These are phyloP conservation scores for Lupinus albus DNA, from an alignment of 306 rosid genomes.

Conservation along the genomic window DNA sequence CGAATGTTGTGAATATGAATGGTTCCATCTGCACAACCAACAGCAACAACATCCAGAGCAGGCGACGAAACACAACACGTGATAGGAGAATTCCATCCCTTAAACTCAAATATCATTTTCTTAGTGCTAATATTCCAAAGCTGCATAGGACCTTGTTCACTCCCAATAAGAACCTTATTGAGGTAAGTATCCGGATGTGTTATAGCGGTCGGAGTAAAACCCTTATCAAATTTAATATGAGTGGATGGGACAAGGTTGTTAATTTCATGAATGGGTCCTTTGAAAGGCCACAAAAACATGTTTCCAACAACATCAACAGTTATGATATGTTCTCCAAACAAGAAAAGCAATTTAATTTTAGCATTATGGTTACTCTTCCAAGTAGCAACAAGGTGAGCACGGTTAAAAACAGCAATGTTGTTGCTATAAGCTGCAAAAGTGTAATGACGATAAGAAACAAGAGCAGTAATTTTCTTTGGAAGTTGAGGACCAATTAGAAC, in stretches of 20 bases:
- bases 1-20: constrained; percentile 81
- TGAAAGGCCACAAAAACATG: constrained; percentile 79
- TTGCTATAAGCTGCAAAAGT: constrained; percentile 79
- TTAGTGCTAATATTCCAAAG: constrained; percentile 91
- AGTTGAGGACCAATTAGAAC: constrained; percentile 80
- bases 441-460: constrained; percentile 78
- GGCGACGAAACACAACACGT: constrained; percentile 83
- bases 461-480: constrained; percentile 84
- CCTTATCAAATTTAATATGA: constrained; percentile 55
- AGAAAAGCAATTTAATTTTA: constrained; percentile 64
- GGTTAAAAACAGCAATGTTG: constrained; percentile 71
- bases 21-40: constrained; percentile 90
- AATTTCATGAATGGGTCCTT: constrained; percentile 48
- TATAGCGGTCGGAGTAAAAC: constrained; percentile 65
- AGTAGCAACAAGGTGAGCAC: constrained; percentile 85
- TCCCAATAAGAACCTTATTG: constrained; percentile 87
- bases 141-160: constrained; percentile 82
- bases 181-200: constrained; percentile 93
- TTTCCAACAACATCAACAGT: constrained; percentile 70
- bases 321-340: constrained; percentile 81
- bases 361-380: constrained; percentile 72
- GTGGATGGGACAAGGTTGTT: constrained; percentile 60
- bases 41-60: constrained; percentile 85
- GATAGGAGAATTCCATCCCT: constrained; percentile 87
- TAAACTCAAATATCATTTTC: constrained; percentile 81